A percentile compares a stretch with the other conserved stretches of the same genome.
Evolutionary conservation across 306 rosid species (phyloP).

Genomic region (Styphnolobium japonicum): DNA sequence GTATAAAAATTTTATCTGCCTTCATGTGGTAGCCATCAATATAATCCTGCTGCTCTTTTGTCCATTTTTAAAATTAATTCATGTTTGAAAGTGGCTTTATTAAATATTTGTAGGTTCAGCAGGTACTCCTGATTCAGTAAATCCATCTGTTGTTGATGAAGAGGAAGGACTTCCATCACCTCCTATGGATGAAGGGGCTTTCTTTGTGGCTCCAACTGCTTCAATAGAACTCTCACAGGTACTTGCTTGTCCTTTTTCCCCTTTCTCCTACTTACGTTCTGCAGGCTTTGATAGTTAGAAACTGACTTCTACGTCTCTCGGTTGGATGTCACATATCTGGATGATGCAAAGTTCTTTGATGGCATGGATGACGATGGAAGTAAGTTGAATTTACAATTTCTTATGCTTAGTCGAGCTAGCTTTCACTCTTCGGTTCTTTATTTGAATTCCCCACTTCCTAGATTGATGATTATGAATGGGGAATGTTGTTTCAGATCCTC

Average conservation of each 20-base stretch:
- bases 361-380: constrained; percentile 98
- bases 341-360: constrained; percentile 73
- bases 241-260: constrained; percentile 9
- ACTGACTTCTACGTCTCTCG: constrained; percentile 45
- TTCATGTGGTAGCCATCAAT: not conserved
- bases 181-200: constrained; percentile 82
- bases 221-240: constrained; percentile 88
- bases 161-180: constrained; percentile 95
- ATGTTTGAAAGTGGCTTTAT: not conserved
- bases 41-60: not conserved
- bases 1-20: constrained; percentile 28
- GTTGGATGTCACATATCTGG: constrained; percentile 31
- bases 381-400: constrained; percentile 56
- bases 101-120: constrained; percentile 41
- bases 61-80: not conserved
- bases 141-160: constrained; percentile 61
- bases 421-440: constrained; percentile 35
- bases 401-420: constrained; percentile 39
- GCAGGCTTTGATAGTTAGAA: constrained; percentile 19
- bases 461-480: constrained; percentile 38
- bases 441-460: constrained; percentile 36
- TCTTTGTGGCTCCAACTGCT: constrained; percentile 57
- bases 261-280: not conserved
- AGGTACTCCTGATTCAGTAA: constrained; percentile 69
- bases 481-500: constrained; percentile 79